Percentiles rank a stretch among this genome's conserved stretches.
phyloP scores from a whole-genome alignment of 2,329 filamentous ascomycete species.

The Colletotrichum higginsianum region DNA sequence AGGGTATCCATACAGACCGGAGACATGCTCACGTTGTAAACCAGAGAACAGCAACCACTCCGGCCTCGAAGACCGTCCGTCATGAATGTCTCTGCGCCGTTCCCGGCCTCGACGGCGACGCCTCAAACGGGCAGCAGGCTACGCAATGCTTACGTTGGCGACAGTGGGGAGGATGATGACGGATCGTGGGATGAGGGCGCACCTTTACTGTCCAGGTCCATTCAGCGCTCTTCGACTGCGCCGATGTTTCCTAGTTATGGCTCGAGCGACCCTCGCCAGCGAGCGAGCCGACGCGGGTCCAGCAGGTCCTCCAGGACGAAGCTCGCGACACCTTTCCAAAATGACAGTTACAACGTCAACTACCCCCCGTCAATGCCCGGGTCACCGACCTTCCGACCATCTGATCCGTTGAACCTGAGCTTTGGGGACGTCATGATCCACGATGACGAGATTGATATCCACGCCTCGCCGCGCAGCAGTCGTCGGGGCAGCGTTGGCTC shows the following conservation, averaged over 20 bases:
- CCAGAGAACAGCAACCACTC: conserved; percentile 72
- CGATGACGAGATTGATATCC: conserved; percentile 68
- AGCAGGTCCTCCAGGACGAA: conserved; percentile 66
- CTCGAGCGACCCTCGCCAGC: conserved; percentile 43
- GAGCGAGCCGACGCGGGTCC: conserved; percentile 62
- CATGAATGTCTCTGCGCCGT: conserved; percentile 54
- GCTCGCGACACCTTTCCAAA: conserved; percentile 51
- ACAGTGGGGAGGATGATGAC: conserved; percentile 64
- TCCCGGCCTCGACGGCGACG: conserved; percentile 44
- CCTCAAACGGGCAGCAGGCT: conserved; percentile 45
- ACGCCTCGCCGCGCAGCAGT: conserved; percentile 49
- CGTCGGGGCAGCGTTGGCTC: conserved; percentile 50
- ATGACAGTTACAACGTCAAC: conserved; percentile 74
- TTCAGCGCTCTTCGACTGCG: conserved; percentile 50
- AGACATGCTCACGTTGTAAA: conserved; percentile 31
- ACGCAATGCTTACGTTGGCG: conserved; percentile 51
- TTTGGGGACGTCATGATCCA: conserved; percentile 81
- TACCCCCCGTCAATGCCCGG: conserved; percentile 78
- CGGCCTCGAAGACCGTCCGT: conserved; percentile 74
- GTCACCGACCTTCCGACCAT: conserved; percentile 68
- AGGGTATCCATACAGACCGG: conserved; percentile 5
- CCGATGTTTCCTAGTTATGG: conserved; percentile 41
- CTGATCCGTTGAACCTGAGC: conserved; percentile 67
- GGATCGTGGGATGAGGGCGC: conserved; percentile 63
- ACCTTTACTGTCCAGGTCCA: conserved; percentile 66